phyloP scores from a whole-genome alignment of 768 basidiomycete species.

The Lentinula detonsa region DNA sequence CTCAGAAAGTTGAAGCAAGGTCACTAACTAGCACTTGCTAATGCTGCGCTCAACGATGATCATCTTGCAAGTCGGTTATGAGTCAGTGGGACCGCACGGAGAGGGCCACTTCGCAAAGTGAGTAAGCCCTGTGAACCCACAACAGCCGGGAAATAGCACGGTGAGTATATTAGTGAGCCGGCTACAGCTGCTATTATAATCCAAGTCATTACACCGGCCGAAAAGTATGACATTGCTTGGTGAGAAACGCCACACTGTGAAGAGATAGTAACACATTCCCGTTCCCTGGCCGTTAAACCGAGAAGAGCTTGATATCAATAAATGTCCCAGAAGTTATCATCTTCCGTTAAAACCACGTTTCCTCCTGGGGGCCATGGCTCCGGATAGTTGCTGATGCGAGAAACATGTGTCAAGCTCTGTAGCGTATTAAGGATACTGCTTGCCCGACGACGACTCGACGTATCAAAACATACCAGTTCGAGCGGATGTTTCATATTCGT shows the following conservation, averaged over 20 bases:
- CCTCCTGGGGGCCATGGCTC: constrained; percentile 32
- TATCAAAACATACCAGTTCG: constrained; percentile 25
- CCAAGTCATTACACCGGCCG: neutral
- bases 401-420: constrained; percentile 22
- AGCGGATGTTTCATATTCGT: constrained; percentile 14
- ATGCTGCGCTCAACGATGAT: no score
- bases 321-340: constrained; percentile 18
- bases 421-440: constrained; percentile 24
- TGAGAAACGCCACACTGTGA: neutral
- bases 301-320: neutral
- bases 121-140: neutral
- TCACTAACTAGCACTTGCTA: no score
- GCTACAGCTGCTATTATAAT: neutral
- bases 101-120: neutral
- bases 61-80: neutral
- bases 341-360: neutral
- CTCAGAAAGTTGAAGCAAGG: no score
- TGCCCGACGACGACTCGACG: constrained; percentile 26
- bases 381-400: constrained; percentile 9
- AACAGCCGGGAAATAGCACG: neutral
- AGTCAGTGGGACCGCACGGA: neutral
- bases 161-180: neutral
- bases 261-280: no score
- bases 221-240: neutral
- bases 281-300: no score